These are phyloP conservation scores for Prunus armeniaca DNA, from an alignment of 306 rosid species.

Conservation along the genomic window DNA sequence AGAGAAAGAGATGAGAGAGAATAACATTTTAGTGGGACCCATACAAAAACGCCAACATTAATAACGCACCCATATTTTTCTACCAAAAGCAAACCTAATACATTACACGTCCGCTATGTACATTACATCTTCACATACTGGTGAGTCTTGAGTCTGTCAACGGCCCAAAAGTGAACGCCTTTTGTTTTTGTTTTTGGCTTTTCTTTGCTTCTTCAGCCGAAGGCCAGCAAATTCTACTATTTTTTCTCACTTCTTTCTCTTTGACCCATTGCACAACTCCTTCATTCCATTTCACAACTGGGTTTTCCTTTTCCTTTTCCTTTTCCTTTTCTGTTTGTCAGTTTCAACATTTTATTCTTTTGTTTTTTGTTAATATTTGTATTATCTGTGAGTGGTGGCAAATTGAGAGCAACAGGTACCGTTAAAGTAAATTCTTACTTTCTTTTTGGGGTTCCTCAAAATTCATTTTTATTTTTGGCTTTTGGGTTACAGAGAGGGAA, in stretches of 20 bases:
- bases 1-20: background rate
- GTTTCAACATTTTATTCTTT: background rate
- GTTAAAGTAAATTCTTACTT: conserved; percentile 18
- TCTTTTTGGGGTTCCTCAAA: conserved; percentile 15
- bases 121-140: background rate
- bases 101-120: background rate
- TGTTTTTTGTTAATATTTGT: background rate
- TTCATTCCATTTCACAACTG: background rate
- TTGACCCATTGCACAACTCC: background rate
- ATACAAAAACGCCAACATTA: background rate
- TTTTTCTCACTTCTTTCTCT: background rate
- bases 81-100: conserved; percentile 5
- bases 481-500: conserved; percentile 18
- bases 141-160: background rate
- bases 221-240: background rate
- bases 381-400: conserved; percentile 5
- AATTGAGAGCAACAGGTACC: conserved; percentile 2
- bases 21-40: background rate
- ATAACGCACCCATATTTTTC: background rate
- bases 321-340: background rate
- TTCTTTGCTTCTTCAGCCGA: background rate
- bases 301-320: background rate
- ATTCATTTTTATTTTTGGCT: conserved; percentile 16
- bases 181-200: background rate
- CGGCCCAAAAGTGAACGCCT: background rate